Evolutionary conservation across 176 grass and related monocot genomes (phyloP).

Genomic region (Avena atlantica): DNA sequence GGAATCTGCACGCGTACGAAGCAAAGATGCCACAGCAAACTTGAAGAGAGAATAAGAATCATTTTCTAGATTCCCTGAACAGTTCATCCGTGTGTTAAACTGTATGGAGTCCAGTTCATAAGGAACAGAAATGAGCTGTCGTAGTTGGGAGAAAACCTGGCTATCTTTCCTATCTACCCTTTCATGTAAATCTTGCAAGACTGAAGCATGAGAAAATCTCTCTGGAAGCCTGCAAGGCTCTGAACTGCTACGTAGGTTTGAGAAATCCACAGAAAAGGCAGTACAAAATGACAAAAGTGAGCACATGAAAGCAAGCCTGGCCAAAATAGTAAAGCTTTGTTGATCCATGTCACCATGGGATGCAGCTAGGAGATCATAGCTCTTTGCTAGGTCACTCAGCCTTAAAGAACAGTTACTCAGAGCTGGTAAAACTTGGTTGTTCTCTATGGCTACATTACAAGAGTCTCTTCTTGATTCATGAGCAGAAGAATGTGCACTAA

Average conservation of each 20-base stretch:
- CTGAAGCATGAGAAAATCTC: conserved; percentile 50
- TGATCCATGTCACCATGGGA: conserved; percentile 76
- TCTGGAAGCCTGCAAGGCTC: conserved; percentile 30
- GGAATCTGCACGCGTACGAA: conserved; percentile 31
- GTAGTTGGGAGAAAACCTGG: conserved; percentile 43
- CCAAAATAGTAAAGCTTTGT: conserved; percentile 58
- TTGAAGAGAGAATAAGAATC: conserved; percentile 53
- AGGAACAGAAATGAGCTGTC: conserved; percentile 51
- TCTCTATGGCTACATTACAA: conserved; percentile 38
- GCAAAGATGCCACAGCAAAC: conserved; percentile 60
- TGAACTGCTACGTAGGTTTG: conserved; percentile 34
- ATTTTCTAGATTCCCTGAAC: conserved; percentile 39
- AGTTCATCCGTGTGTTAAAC: conserved; percentile 33
- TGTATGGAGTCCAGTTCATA: conserved; percentile 46
- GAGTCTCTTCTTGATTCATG: conserved; percentile 38
- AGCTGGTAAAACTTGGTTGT: conserved; percentile 46
- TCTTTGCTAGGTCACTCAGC: conserved; percentile 67
- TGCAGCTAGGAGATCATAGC: conserved; percentile 77
- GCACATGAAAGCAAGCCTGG: conserved; percentile 71
- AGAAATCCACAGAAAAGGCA: conserved; percentile 62
- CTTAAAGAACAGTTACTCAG: conserved; percentile 62
- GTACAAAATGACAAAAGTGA: conserved; percentile 81
- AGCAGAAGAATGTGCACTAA: conserved; percentile 47
- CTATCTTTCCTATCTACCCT: conserved; percentile 56
- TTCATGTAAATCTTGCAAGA: conserved; percentile 67